phyloP scores from a whole-genome alignment of 495 filamentous ascomycete species.

The Trichoderma asperelloides region DNA sequence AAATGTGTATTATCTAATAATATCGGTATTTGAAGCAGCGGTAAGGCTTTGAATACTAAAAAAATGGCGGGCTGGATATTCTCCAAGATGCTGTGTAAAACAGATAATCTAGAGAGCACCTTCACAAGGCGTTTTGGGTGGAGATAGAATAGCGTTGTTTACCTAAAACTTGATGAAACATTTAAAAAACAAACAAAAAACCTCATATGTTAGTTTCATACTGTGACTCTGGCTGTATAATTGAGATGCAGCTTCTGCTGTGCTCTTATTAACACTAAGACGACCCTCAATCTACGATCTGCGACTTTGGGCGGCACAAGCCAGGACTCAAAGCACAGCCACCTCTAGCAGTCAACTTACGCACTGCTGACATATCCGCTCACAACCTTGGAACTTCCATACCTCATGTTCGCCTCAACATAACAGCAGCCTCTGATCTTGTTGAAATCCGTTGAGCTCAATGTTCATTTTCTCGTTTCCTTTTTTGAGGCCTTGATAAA shows the following conservation, averaged over 20 bases:
- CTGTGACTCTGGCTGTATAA: too few species aligned
- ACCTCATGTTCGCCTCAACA: background rate
- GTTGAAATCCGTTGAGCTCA: background rate
- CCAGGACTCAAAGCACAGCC: background rate
- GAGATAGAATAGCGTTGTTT: constrained; percentile 7
- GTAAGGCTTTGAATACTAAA: background rate
- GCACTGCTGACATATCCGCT: constrained; percentile 2
- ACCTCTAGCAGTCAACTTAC: background rate
- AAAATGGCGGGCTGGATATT: background rate
- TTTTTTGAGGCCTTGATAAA: background rate
- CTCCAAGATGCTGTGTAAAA: background rate
- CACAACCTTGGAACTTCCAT: background rate
- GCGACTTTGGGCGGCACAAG: background rate
- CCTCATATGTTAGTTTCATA: too few species aligned
- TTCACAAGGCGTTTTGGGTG: background rate
- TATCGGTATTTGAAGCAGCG: background rate
- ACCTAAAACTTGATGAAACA: background rate
- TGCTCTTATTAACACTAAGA: too few species aligned
- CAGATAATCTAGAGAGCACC: background rate
- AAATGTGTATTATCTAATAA: background rate
- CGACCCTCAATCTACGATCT: background rate
- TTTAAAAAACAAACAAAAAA: background rate
- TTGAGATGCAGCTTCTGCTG: background rate
- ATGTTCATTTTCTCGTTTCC: background rate
- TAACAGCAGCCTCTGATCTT: background rate